Base-by-base conservation (phyloP, 2,329 filamentous ascomycete genomes). In the Proliferodiscus dingleyae region DNA sequence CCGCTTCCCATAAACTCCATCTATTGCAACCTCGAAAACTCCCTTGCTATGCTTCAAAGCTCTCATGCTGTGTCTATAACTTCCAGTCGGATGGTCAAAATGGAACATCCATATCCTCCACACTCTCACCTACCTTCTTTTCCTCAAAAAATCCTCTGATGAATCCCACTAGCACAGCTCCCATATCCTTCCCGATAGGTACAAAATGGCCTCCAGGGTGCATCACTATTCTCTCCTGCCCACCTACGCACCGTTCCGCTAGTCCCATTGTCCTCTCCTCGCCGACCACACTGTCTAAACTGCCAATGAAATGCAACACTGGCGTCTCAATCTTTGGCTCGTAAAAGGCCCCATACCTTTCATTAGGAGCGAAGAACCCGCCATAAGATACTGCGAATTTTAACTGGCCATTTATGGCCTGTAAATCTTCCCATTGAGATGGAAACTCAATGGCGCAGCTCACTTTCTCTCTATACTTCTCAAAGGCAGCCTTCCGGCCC, bases 171-270 rank as follows among this genome's bases (percentile, higher is more conserved):
- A 94, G 67, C 24, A 84, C 84, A 71, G 84, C 83, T 16, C 84
- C 80, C 77, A 85, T 93, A 55, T 89, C 85, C 69, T 85, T 88
- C 55, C 83, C 80, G 49, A 89, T 81, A 0, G 91, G 91, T 60
- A 96, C 78, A 61, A 95, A 89, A 65, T 97, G 91, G 0, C 90
- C 90, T 6, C 91, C 91, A 1, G 91, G 90, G 66, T 65, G 63
- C 33, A 95, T 89, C 57, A 85, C 77, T 57, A 80, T 61, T 53
- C 79, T 71, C 24, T 45, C 50, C 11, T 24, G 53, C 23, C 24
- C 46, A 61, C 72, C 37, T 0, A 72, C 73, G 64, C 82, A 88
- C 37, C 75, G 73, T 19, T 89, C 81, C 2, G 86, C 74, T 47
- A 96, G 67, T 18, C 71, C 76, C 58, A 77, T 71, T 63, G 80